Percentiles rank a stretch among this genome's conserved stretches.
These are phyloP conservation scores for Chrysochromulina tobinii DNA, from an alignment of 78 protist genomes.

Conservation along the genomic window DNA sequence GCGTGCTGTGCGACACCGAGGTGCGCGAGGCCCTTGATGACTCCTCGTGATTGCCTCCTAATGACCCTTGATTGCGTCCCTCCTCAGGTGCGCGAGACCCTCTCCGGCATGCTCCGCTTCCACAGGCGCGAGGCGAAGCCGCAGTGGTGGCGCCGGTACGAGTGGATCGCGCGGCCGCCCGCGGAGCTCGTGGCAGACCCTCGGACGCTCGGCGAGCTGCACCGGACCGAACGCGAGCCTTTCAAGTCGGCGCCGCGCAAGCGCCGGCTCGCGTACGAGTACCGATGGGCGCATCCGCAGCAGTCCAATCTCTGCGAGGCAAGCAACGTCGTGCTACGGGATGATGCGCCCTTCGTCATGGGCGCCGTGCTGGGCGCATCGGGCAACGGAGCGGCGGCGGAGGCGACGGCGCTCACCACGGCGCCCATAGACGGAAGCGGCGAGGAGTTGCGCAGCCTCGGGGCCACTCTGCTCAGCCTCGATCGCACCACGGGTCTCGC, in stretches of 20 bases:
- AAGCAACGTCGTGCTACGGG: neutral
- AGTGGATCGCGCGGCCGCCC: too few relatives aligned
- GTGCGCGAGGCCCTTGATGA: neutral
- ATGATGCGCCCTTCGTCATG: neutral
- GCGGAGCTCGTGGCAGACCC: neutral
- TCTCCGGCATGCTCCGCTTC: neutral
- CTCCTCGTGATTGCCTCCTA: too few relatives aligned
- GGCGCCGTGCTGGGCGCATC: too few relatives aligned
- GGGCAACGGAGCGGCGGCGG: too few relatives aligned
- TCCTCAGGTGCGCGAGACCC: neutral
- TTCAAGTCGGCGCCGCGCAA: neutral
- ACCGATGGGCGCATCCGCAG: neutral
- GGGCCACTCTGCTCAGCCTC: neutral
- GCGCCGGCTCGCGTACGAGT: neutral
- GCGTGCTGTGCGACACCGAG: neutral
- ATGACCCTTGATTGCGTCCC: too few relatives aligned
- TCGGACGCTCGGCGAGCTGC: neutral
- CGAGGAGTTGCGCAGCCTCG: neutral
- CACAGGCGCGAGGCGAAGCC: slow-evolving; percentile 7
- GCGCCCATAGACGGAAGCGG: too few relatives aligned
- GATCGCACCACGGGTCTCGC: neutral
- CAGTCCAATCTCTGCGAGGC: neutral
- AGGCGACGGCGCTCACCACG: too few relatives aligned
- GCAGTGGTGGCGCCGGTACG: neutral
- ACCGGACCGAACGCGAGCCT: neutral